Evolutionary conservation across 129 eudicot genomes (phyloP).

Genomic region (Logfia minima): DNA sequence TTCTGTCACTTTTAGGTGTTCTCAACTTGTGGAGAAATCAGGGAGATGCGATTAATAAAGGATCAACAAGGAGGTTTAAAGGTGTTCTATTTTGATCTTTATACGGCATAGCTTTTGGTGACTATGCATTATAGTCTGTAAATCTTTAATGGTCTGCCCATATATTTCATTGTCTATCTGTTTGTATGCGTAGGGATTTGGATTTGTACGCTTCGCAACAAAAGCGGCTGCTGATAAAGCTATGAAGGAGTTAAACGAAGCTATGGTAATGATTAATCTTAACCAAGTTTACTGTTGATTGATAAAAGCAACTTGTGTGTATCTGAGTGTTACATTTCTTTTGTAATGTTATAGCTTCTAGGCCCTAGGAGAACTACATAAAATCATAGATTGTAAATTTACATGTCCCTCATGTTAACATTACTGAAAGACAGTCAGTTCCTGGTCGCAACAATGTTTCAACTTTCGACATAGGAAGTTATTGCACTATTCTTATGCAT

Average conservation of each 20-base stretch:
- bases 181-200: slow-evolving; percentile 59
- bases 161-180: slow-evolving; percentile 19
- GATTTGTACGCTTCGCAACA: slow-evolving; percentile 79
- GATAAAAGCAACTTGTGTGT: slow-evolving; percentile 20
- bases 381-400: not conserved
- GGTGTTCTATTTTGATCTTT: slow-evolving; percentile 39
- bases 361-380: slow-evolving; percentile 12
- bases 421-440: not conserved
- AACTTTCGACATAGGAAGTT: not conserved
- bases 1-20: slow-evolving; percentile 49
- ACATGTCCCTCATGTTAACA: not conserved
- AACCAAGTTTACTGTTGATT: not conserved
- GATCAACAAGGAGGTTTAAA: slow-evolving; percentile 65
- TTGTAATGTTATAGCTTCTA: not conserved
- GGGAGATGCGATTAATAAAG: slow-evolving; percentile 69
- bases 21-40: slow-evolving; percentile 72
- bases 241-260: slow-evolving; percentile 64
- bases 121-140: not conserved
- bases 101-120: not conserved
- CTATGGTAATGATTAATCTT: slow-evolving; percentile 45
- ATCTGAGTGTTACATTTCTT: not conserved
- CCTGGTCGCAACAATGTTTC: not conserved
- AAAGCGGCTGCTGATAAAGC: slow-evolving; percentile 84
- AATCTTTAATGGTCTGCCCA: slow-evolving; percentile 10
- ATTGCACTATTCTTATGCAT: not conserved